A percentile compares a stretch with the other conserved stretches of the same genome.
Conservation (phyloP, 768 basidiomycete genomes). For the Mrakia frigida region DNA sequence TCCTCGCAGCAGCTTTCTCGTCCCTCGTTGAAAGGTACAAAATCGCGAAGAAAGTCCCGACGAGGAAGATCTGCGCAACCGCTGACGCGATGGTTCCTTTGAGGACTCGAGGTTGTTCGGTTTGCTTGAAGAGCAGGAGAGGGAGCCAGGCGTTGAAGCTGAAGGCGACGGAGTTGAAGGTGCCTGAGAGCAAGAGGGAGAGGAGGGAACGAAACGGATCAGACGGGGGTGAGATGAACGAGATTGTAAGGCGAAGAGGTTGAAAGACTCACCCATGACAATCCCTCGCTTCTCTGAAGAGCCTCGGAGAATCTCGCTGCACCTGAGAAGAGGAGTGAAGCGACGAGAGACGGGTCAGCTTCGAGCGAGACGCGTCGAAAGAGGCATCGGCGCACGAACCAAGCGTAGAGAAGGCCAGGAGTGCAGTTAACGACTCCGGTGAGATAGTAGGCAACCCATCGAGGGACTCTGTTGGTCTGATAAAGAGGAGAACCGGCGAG, state of each 20-base stretch:
- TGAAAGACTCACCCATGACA: neutral
- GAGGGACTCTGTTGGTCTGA: neutral
- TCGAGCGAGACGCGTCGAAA: neutral
- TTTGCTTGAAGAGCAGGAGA: slow-evolving; percentile 19
- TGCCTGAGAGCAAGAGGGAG: neutral
- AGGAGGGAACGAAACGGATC: too few species aligned
- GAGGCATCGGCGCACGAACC: neutral
- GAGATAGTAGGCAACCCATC: slow-evolving; percentile 15
- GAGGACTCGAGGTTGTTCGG: slow-evolving; percentile 19
- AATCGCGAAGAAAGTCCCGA: neutral
- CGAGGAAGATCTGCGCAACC: neutral
- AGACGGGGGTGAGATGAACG: neutral
- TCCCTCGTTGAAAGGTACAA: slow-evolving; percentile 8
- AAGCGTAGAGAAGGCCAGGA: slow-evolving; percentile 11
- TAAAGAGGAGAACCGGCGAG: slow-evolving; percentile 12
- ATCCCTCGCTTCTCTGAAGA: slow-evolving; percentile 10
- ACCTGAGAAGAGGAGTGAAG: neutral
- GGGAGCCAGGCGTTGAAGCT: slow-evolving; percentile 20
- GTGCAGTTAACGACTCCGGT: slow-evolving; percentile 10
- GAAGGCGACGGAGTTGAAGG: neutral
- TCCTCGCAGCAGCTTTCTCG: neutral
- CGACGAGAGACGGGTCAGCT: neutral
- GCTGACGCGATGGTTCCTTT: slow-evolving; percentile 12
- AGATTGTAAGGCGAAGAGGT: neutral
- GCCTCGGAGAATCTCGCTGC: slow-evolving; percentile 8